phyloP scores from a whole-genome alignment of 176 grass and related monocot species.

The Otatea glauca region DNA sequence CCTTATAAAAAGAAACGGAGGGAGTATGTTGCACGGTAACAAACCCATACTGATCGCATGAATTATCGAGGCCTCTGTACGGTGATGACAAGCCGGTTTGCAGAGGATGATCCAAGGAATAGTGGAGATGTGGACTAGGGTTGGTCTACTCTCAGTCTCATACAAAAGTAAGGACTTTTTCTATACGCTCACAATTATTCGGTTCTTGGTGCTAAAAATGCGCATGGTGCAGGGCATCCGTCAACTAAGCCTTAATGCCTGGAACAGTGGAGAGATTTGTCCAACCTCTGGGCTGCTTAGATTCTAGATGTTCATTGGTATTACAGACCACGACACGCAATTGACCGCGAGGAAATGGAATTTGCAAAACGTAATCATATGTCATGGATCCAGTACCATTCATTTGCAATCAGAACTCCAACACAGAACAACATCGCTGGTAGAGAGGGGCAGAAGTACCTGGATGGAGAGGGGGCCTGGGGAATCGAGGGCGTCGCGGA shows the following conservation, averaged over 20 bases:
- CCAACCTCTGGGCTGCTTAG: neutral
- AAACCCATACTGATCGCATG: neutral
- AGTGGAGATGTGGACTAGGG: no score
- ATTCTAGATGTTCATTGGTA: neutral
- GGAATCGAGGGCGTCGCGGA: conserved; percentile 75
- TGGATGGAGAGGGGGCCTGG: conserved; percentile 55
- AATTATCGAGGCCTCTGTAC: neutral
- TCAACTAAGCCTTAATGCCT: neutral
- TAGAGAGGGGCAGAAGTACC: conserved; percentile 34
- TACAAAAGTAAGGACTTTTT: neutral
- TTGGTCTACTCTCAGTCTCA: neutral
- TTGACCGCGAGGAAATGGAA: neutral
- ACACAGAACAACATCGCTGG: neutral
- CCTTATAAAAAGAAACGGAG: no score
- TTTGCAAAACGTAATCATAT: neutral
- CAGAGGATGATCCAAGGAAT: neutral
- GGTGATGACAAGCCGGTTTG: neutral
- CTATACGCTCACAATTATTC: neutral
- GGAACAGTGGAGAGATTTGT: neutral
- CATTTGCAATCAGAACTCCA: neutral
- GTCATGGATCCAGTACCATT: neutral
- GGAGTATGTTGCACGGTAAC: neutral
- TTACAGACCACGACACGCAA: neutral
- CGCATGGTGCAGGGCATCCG: neutral
- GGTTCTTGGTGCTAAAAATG: neutral